Conservation (phyloP, 371 early-diverging fungal species). For the Thermomucor indicae-seudaticae region DNA sequence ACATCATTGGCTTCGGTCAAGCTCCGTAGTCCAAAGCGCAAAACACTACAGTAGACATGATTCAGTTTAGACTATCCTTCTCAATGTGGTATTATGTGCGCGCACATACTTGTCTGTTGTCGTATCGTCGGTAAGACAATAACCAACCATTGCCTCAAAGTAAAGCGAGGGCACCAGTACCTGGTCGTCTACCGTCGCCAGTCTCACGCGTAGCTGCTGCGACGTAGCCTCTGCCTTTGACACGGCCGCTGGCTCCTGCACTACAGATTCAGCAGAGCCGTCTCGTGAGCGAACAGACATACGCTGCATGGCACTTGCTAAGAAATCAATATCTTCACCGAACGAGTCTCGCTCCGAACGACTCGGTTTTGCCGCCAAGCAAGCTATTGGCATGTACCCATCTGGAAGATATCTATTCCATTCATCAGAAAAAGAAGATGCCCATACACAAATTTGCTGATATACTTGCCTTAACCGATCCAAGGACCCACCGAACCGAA, state of each 20-base stretch:
- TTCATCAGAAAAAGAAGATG: background rate
- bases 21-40: conserved; percentile 7
- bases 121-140: background rate
- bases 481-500: conserved; percentile 36
- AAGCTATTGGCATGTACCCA: conserved; percentile 21
- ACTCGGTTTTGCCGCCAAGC: conserved; percentile 5
- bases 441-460: background rate
- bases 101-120: background rate
- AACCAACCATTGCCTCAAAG: conserved; percentile 23
- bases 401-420: conserved; percentile 25
- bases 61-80: no score
- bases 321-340: conserved; percentile 3
- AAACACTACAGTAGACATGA: background rate
- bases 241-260: no score
- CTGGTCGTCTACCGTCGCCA: conserved; percentile 1
- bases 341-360: conserved; percentile 6
- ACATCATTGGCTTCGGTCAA: conserved; percentile 6
- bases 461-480: conserved; percentile 23
- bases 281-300: conserved; percentile 4
- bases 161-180: conserved; percentile 24
- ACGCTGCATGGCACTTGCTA: conserved; percentile 9
- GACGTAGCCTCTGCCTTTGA: no score
- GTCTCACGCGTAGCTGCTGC: no score
- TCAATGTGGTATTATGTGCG: no score
- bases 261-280: conserved; percentile 4